Conservation (phyloP, 208 protist genomes). For the Trypanosoma boissoni region DNA sequence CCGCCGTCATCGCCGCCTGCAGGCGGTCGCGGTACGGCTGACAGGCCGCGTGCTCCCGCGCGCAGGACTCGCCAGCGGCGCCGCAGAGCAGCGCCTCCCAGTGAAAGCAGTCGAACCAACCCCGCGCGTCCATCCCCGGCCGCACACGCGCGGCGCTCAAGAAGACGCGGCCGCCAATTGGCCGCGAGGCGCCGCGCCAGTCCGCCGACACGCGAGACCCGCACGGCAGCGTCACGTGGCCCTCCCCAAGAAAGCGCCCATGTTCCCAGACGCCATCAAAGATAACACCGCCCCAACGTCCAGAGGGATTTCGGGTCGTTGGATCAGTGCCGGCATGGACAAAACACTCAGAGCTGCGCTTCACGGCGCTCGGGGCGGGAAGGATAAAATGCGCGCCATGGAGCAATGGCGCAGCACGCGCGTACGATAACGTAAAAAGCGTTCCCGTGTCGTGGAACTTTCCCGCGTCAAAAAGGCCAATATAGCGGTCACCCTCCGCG, state of each 20-base stretch:
- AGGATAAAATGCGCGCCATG: conserved; percentile 30
- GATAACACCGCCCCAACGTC: conserved; percentile 36
- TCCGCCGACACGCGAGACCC: conserved; percentile 55
- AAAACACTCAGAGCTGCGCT: background rate
- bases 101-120: conserved; percentile 71
- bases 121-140: conserved; percentile 27
- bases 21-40: conserved; percentile 26
- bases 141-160: conserved; percentile 13
- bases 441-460: conserved; percentile 70
- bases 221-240: conserved; percentile 59
- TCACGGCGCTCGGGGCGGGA: background rate
- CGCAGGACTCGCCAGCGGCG: conserved; percentile 20
- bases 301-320: background rate
- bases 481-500: conserved; percentile 56
- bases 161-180: conserved; percentile 49
- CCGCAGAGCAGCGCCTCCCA: conserved; percentile 71
- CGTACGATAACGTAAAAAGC: conserved; percentile 38
- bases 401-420: conserved; percentile 5
- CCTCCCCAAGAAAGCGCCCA: conserved; percentile 58
- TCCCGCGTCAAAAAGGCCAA: conserved; percentile 48
- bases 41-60: conserved; percentile 18
- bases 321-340: background rate
- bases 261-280: conserved; percentile 68
- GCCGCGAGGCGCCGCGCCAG: conserved; percentile 49
- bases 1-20: conserved; percentile 36